Base-by-base conservation (phyloP, 306 rosid genomes). In the Mucuna pruriens region DNA sequence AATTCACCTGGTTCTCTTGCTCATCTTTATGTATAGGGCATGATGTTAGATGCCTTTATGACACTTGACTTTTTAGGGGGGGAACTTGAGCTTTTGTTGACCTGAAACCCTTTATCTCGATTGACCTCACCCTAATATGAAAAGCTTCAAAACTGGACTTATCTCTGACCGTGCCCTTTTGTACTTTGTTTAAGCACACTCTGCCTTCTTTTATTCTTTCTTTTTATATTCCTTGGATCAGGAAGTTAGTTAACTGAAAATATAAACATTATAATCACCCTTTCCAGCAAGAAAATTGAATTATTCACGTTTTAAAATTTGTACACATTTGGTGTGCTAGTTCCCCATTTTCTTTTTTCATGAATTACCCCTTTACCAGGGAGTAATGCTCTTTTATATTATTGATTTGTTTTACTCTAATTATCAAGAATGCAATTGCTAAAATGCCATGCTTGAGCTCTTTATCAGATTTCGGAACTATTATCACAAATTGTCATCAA, bases 381-480 rank as follows among this genome's bases (percentile, higher is more conserved):
- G 39, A 68, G 16, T 62, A 63, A 39, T 33, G 1, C 23, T 52
- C 26, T 15, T 64, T 61, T 51, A 15, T 33, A 13, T 16, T 76
- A 15, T 42, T 66, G 31, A 17, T 63, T 54, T 49, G 15, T 45
- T 55, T 31, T 20, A 29, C 40, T 54, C 16, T 36, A 46, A 16
- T 48, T 36, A 36, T 46, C 4, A 7, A 31, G 67, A 77, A 25
- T n/a, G 29, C 26, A 61, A 55, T 62, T 52, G 15, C 52, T 69
- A 40, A 60, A 62, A 26, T 78, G 51, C 45, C 51, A 45, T 25
- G 4, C 71, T 74, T 60, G 29, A 40, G 31, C 26, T 80, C 36
- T 3, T 62, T 17, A 33, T 39, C 61, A 75, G 65, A 77, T 77
- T 52, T 76, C 69, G 74, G 74, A 71, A 57, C 65, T 74, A 40